Evolutionary conservation across 2,329 filamentous ascomycete genomes (phyloP).

Genomic region (Colletotrichum lentis): DNA sequence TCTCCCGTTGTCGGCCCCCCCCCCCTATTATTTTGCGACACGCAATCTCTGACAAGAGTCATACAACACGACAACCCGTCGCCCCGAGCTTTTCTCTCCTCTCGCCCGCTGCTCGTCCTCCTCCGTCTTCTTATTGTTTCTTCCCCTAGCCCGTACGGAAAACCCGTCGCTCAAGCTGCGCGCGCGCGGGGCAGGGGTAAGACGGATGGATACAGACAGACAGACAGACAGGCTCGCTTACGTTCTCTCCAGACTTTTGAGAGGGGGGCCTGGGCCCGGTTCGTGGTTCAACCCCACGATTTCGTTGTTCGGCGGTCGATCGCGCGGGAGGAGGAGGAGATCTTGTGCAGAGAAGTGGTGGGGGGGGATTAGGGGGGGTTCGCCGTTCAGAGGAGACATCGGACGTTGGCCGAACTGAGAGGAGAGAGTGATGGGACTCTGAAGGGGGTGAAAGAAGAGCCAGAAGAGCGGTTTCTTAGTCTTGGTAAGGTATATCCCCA

Average conservation of each 20-base stretch:
- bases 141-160: neutral
- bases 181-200: constrained; percentile 23
- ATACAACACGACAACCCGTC: neutral
- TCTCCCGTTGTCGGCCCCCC: neutral
- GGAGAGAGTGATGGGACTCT: neutral
- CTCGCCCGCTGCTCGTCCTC: neutral
- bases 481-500: constrained; percentile 26
- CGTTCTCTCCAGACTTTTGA: constrained; percentile 21
- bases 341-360: constrained; percentile 24
- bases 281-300: constrained; percentile 30
- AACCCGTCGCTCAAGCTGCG: neutral
- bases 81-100: neutral
- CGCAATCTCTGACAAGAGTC: constrained; percentile 11
- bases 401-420: constrained; percentile 34
- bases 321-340: constrained; percentile 13
- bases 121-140: neutral
- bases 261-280: constrained; percentile 15
- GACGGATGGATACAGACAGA: too few species aligned
- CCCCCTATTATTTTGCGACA: constrained; percentile 17
- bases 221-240: neutral
- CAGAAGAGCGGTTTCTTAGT: constrained; percentile 24
- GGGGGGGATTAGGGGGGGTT: neutral
- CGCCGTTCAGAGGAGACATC: constrained; percentile 11
- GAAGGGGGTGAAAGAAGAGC: constrained; percentile 1
- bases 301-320: constrained; percentile 33